Conservation (phyloP, 2,329 filamentous ascomycete species). For the Hypoxylon sp. region DNA sequence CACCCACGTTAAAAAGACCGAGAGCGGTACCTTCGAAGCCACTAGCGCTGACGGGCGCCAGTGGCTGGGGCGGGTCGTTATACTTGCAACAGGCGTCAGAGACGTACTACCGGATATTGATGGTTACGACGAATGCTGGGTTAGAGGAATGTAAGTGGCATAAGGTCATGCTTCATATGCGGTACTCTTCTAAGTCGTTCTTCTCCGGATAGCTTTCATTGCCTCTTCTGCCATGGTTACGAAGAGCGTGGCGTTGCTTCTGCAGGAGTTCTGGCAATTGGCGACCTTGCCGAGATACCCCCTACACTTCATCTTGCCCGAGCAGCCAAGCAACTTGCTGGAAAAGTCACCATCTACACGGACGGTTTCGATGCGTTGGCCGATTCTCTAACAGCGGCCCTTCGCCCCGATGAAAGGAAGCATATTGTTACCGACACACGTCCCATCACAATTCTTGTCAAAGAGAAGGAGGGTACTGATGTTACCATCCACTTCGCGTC, state of each 20-base stretch:
- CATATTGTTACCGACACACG: conserved; percentile 11
- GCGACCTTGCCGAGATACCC: conserved; percentile 19
- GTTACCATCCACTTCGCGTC: conserved; percentile 8
- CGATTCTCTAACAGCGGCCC: too few species aligned
- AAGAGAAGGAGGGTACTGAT: not conserved
- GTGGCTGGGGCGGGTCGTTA: conserved; percentile 32
- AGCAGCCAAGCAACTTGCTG: too few species aligned
- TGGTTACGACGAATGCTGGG: conserved; percentile 40
- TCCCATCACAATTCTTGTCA: not conserved
- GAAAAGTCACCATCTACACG: too few species aligned
- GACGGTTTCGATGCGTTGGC: too few species aligned
- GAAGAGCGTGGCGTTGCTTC: conserved; percentile 67
- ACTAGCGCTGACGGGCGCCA: conserved; percentile 10
- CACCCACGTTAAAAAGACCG: conserved; percentile 18
- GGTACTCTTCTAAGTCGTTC: too few species aligned
- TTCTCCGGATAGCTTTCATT: conserved; percentile 64
- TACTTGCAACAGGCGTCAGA: conserved; percentile 37
- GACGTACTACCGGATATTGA: conserved; percentile 40
- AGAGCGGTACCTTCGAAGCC: conserved; percentile 28
- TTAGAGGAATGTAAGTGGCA: conserved; percentile 38
- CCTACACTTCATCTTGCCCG: too few species aligned
- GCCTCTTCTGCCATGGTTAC: conserved; percentile 72
- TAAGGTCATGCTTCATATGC: not conserved
- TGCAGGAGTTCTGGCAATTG: conserved; percentile 64
- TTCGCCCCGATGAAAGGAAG: not conserved